These are phyloP conservation scores for Coemansia sp. DNA, from an alignment of 192 early-diverging fungal genomes.

Conservation along the genomic window DNA sequence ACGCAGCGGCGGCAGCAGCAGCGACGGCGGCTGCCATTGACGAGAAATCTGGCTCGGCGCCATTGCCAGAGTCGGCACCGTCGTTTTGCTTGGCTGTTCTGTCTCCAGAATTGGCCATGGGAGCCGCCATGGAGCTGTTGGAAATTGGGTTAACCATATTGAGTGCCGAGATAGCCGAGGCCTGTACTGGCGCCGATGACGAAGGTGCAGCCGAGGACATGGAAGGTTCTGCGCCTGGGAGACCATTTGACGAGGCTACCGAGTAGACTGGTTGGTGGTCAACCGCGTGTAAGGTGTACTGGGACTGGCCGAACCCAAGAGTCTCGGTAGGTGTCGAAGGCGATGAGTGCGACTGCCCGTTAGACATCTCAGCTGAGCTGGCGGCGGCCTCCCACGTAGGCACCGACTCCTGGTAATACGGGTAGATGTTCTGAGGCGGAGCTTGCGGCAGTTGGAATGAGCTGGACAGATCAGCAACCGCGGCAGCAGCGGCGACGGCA, in stretches of 20 bases:
- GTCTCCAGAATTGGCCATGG: neutral
- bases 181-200: neutral
- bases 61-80: neutral
- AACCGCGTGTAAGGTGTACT: slow-evolving; percentile 31
- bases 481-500: slow-evolving; percentile 30
- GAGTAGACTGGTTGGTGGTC: slow-evolving; percentile 20
- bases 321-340: slow-evolving; percentile 31
- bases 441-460: slow-evolving; percentile 43
- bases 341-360: slow-evolving; percentile 36
- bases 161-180: slow-evolving; percentile 25
- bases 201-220: neutral
- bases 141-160: slow-evolving; percentile 34
- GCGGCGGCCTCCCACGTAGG: slow-evolving; percentile 18
- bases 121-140: neutral
- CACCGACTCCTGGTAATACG: slow-evolving; percentile 36
- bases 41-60: neutral
- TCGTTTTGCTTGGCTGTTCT: neutral
- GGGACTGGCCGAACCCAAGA: slow-evolving; percentile 5
- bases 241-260: slow-evolving; percentile 12
- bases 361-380: slow-evolving; percentile 12
- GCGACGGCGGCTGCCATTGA: slow-evolving; percentile 4
- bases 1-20: neutral
- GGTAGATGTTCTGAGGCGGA: slow-evolving; percentile 21
- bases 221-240: neutral
- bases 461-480: slow-evolving; percentile 32